Base-by-base conservation (phyloP, 257 asterid species). In the Nicotiana undulata region DNA sequence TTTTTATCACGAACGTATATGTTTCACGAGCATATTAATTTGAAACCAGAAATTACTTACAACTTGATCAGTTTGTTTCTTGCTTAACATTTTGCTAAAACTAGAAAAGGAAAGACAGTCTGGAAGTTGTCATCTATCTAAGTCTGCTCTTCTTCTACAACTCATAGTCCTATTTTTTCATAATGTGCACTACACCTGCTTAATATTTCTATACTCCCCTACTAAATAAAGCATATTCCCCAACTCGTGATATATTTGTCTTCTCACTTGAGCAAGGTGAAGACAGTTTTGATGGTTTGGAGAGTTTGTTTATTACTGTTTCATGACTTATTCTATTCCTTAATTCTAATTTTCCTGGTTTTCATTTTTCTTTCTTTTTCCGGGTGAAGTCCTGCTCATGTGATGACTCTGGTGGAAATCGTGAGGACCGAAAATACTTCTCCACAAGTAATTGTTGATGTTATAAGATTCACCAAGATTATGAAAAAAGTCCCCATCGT, bases 401-500 rank as follows among this genome's bases (percentile, higher is more conserved):
- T 49, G 85, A 76, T 82, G 85, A 88, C 90, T 51, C 84, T 89
- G 28, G 28, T 86, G 87, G 93, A 89, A 88, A 77, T 90, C 63
- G 88, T 83, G 77, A 83, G 58, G 66, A 84, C 88, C 6, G 64
- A 84, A 53, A 80, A 2, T 66, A 81, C 90, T 77, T 83, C 82
- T 61, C 85, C 85, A 5, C 93, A 88, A 88, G 90, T 88, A 66
- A 80, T 89, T 20, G 75, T 80, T 77, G 92, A 89, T 87, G 75
- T 89, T 68, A 81, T 89, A 58, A 88, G 81, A 79, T 79, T 91
- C 78, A 87, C 89, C 63, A 89, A 83, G 83, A 88, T 85, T 79
- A 51, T 88, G 67, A 86, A 82, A 84, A 91, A 87, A 83, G 88
- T 90, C 63, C 90, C 95, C 80, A 75, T 91, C 79, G 75, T 91